Evolutionary conservation across 352 stramenopile genomes (phyloP).

Genomic region (Phytophthora hybrid): DNA sequence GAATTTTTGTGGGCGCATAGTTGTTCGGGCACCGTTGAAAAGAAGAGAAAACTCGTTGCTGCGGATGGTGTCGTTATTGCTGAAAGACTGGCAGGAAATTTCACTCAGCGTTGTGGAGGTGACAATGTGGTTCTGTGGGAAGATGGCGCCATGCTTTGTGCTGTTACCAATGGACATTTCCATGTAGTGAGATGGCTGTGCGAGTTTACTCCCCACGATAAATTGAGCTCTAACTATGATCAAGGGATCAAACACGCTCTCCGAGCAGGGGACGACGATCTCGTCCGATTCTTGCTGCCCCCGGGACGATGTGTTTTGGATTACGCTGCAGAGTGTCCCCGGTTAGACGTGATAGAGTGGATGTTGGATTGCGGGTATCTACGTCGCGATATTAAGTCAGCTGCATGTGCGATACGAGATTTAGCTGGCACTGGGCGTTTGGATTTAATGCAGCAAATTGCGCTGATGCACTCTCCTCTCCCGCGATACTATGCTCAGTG

Average conservation of each 20-base stretch:
- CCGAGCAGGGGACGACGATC: background rate
- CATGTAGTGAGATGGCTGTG: constrained; percentile 1
- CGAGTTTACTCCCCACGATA: background rate
- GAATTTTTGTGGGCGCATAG: background rate
- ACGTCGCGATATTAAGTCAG: background rate
- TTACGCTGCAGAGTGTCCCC: background rate
- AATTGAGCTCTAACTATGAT: background rate
- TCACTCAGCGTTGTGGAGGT: background rate
- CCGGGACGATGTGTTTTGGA: constrained; percentile 10
- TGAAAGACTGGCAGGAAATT: background rate
- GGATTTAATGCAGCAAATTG: constrained; percentile 27
- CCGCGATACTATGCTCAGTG: background rate
- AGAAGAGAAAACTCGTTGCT: background rate
- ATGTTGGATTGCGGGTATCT: constrained; percentile 25
- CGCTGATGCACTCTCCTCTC: constrained; percentile 2
- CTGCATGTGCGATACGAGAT: constrained; percentile 12
- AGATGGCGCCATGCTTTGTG: background rate
- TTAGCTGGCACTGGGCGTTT: constrained; percentile 6
- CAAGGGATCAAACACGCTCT: background rate
- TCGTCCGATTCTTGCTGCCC: background rate
- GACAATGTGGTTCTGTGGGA: background rate
- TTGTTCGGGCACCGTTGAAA: background rate
- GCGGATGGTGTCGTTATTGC: background rate
- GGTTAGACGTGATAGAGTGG: constrained; percentile 22
- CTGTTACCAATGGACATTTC: background rate